Evolutionary conservation across 495 filamentous ascomycete genomes (phyloP).

Genomic region (Aspergillus bridgeri): DNA sequence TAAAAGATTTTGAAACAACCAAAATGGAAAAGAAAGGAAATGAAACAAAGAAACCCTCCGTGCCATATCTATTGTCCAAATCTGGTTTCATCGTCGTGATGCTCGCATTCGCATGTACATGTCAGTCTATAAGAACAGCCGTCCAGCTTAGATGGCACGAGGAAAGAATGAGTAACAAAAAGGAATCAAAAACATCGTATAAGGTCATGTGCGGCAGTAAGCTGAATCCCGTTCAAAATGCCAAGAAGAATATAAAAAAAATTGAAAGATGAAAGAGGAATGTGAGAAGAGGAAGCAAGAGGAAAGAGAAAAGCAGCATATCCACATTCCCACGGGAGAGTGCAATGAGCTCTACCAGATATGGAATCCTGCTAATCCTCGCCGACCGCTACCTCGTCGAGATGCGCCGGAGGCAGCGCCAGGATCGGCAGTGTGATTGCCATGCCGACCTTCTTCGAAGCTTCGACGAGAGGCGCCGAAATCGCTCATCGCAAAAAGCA

Average conservation of each 20-base stretch:
- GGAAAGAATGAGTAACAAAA: slow-evolving; percentile 1
- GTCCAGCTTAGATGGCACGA: slow-evolving; percentile 13
- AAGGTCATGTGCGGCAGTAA: neutral
- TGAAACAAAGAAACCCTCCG: slow-evolving; percentile 2
- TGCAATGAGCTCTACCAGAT: slow-evolving; percentile 25
- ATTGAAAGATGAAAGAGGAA: neutral
- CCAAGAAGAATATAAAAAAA: neutral
- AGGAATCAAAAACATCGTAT: neutral
- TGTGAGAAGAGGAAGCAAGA: slow-evolving; percentile 1
- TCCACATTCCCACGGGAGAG: neutral
- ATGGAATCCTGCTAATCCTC: slow-evolving; percentile 30
- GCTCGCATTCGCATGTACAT: slow-evolving; percentile 15
- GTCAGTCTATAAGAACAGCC: slow-evolving; percentile 27
- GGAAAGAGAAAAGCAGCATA: neutral
- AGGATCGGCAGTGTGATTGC: slow-evolving; percentile 35
- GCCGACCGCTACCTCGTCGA: slow-evolving; percentile 39
- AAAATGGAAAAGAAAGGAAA: too few species aligned
- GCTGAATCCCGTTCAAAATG: neutral
- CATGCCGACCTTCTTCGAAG: slow-evolving; percentile 62
- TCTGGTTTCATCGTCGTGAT: slow-evolving; percentile 9
- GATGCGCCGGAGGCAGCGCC: slow-evolving; percentile 30
- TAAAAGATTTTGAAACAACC: neutral
- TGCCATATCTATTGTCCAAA: slow-evolving; percentile 20
- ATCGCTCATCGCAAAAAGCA: slow-evolving; percentile 88
- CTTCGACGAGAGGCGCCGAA: slow-evolving; percentile 67